Percentiles rank a stretch among this genome's conserved stretches.
phyloP scores from a whole-genome alignment of 176 grass and related monocot genomes.

The Aechmea fasciata region DNA sequence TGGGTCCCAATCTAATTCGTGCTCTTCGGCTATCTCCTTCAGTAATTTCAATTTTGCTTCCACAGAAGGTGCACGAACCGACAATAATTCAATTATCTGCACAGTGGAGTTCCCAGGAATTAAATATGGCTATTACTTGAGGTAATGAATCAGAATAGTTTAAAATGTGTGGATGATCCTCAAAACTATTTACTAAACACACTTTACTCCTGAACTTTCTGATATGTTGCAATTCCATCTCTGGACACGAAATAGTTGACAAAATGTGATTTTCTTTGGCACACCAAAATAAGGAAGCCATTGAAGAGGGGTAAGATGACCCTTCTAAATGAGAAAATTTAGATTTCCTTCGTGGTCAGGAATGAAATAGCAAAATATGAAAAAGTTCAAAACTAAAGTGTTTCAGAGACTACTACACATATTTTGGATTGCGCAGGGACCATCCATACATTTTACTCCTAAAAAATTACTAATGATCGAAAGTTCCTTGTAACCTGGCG shows the following conservation, averaged over 20 bases:
- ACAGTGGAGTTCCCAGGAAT: conserved; percentile 2
- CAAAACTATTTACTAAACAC: too few species aligned
- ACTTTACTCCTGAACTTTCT: too few species aligned
- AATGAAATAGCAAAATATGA: too few species aligned
- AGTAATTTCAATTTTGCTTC: conserved; percentile 84
- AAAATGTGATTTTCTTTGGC: too few species aligned
- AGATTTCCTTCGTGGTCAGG: neutral
- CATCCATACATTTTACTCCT: too few species aligned
- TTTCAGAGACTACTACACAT: too few species aligned
- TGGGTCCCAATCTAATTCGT: conserved; percentile 96
- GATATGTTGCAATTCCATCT: too few species aligned
- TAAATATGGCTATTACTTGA: neutral
- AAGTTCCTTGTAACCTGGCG: conserved; percentile 58
- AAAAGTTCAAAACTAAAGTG: too few species aligned
- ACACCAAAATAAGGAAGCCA: neutral
- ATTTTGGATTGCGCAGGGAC: too few species aligned
- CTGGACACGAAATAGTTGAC: too few species aligned
- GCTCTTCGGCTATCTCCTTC: conserved; percentile 96
- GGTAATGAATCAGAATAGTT: neutral
- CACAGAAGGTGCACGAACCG: conserved; percentile 61
- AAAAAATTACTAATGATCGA: neutral
- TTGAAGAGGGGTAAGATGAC: neutral
- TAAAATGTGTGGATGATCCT: too few species aligned
- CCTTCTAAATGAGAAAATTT: neutral
- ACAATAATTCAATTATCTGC: conserved; percentile 96